Evolutionary conservation across 2,329 filamentous ascomycete species (phyloP).

Genomic region (Ophiocordyceps camponoti-saundersi): DNA sequence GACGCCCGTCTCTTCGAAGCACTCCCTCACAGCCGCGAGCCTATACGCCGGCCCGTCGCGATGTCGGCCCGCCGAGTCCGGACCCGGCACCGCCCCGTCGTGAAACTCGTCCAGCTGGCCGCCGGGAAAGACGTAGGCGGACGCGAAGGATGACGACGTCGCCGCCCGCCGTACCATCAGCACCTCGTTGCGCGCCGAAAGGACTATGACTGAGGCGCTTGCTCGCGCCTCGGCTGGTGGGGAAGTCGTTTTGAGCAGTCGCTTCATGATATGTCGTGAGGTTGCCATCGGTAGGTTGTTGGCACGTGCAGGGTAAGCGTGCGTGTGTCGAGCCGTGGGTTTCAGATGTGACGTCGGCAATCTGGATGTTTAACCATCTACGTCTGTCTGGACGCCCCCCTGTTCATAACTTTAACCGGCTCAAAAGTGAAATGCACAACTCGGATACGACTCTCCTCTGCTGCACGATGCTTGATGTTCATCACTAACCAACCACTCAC

Average conservation of each 20-base stretch:
- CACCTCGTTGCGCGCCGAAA: constrained; percentile 76
- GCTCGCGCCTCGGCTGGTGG: constrained; percentile 33
- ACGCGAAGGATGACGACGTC: constrained; percentile 70
- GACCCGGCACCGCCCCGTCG: constrained; percentile 41
- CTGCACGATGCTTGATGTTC: not conserved
- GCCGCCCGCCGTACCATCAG: constrained; percentile 74
- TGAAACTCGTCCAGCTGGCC: constrained; percentile 66
- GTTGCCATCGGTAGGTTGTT: not conserved
- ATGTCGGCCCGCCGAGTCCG: constrained; percentile 40
- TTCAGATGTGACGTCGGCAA: no score
- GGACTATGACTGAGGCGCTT: constrained; percentile 62
- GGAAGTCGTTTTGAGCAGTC: constrained; percentile 3
- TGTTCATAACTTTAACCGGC: no score
- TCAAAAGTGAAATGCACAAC: no score
- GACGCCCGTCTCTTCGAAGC: constrained; percentile 90
- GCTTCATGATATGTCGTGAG: constrained; percentile 3
- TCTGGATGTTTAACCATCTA: no score
- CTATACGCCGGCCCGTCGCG: constrained; percentile 57
- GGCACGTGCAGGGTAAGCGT: no score
- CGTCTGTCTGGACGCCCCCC: no score
- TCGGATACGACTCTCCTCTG: no score
- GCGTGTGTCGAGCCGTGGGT: no score
- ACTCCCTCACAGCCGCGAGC: constrained; percentile 74
- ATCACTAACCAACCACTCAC: not conserved
- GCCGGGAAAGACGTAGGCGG: constrained; percentile 89